These are phyloP conservation scores for Sanghuangporus sanghuang DNA, from an alignment of 1,284 basidiomycete species.

Conservation along the genomic window DNA sequence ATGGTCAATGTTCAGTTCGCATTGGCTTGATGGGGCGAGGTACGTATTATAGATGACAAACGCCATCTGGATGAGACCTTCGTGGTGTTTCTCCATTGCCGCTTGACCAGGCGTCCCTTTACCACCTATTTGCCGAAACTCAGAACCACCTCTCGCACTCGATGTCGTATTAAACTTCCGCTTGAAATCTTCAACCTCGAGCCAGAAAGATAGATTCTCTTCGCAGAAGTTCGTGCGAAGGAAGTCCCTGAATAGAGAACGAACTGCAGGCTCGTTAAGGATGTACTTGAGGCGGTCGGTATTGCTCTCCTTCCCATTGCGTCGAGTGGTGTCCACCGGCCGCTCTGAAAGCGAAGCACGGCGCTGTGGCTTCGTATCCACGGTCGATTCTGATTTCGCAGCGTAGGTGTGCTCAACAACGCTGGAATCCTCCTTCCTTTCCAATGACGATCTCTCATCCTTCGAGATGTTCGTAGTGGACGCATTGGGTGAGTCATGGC, in stretches of 20 bases:
- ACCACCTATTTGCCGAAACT: slow-evolving; percentile 21
- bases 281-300: slow-evolving; percentile 90
- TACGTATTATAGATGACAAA: slow-evolving; percentile 95
- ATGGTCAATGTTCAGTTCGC: slow-evolving; percentile 98
- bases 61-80: slow-evolving; percentile 89
- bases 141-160: slow-evolving; percentile 73
- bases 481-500: slow-evolving; percentile 53
- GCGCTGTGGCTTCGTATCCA: slow-evolving; percentile 67
- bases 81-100: slow-evolving; percentile 97
- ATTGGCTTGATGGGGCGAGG: slow-evolving; percentile 90
- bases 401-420: slow-evolving; percentile 31
- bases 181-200: slow-evolving; percentile 97
- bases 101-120: slow-evolving; percentile 68
- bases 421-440: slow-evolving; percentile 42
- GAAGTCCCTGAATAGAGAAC: slow-evolving; percentile 92
- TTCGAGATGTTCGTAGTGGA: slow-evolving; percentile 56
- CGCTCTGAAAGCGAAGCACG: slow-evolving; percentile 77
- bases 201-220: slow-evolving; percentile 96
- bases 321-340: slow-evolving; percentile 46
- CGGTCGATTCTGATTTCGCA: slow-evolving; percentile 30
- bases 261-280: slow-evolving; percentile 87
- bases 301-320: slow-evolving; percentile 73
- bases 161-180: slow-evolving; percentile 93
- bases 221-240: slow-evolving; percentile 94
- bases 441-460: slow-evolving; percentile 37